Evolutionary conservation across 345 rosid species (phyloP), one percentile per base, ranked within the genome.

Genomic region (Brassica napus): DNA sequence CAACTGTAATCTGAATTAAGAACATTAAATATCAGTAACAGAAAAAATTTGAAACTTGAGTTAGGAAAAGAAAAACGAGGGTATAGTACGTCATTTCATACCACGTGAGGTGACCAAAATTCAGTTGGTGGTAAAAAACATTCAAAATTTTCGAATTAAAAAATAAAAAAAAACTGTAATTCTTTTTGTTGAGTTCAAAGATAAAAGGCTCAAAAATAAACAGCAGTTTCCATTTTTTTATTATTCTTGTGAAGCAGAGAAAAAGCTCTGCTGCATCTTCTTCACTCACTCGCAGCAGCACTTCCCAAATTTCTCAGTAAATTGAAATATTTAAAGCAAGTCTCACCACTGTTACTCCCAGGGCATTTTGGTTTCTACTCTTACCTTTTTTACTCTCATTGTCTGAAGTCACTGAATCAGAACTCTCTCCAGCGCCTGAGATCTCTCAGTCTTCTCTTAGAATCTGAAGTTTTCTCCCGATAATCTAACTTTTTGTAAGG

Each of bases 111-210:
- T 76, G 57, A 59, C 55, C 64, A 28, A 69, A 83, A 78, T 68
- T 70, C 74, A 80, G 81, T 78, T 84, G 86, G 86, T 82, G 80
- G 79, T 52, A 78, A 75, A 83, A 82, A 65, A 85, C 86, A 82
- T 78, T 83, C 81, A 83, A 84, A 86, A 21, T 67, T 37, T 31
- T 30, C 34, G 75, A 62, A 79, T 74, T 47, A 47, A 47, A 74
- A 75, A 54, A 32, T 44, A 6, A 31, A 81, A 31, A 60, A 34
- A 5, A 69, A 81, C 57, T 8, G 76, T 75, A 75, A 70, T 26
- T 58, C 37, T 18, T 2, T 54, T 28, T 47, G 63, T 47, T 47
- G 15, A 52, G 34, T 69, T 23, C 16, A 61, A 39, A 64, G 9
- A 35, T n/a, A 61, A 8, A 63, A 71, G 49, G 68, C 68, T 63